These are phyloP conservation scores for Eucalyptus melliodora DNA, from an alignment of 345 rosid species.

Conservation along the genomic window DNA sequence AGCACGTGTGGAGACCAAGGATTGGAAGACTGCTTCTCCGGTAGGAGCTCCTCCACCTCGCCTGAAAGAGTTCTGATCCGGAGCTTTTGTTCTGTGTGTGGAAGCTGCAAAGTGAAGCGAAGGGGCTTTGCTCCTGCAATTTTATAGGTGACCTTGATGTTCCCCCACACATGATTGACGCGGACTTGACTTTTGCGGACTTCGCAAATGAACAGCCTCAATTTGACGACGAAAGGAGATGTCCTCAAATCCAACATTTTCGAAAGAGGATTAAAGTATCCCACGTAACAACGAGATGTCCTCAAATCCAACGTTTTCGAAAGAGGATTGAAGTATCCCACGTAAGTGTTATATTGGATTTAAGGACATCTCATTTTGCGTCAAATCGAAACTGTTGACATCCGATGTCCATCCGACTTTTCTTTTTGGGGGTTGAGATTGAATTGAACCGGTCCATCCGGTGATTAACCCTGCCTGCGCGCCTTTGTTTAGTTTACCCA, in stretches of 20 bases:
- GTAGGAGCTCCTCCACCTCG: background rate
- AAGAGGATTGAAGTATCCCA: background rate
- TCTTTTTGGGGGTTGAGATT: background rate
- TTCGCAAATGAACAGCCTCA: fast-evolving
- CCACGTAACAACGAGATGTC: too few relatives aligned
- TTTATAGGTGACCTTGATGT: too few relatives aligned
- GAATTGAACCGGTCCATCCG: background rate
- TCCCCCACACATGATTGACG: background rate
- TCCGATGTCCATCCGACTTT: too few relatives aligned
- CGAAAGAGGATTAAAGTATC: too few relatives aligned
- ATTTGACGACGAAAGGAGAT: too few relatives aligned
- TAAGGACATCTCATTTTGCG: too few relatives aligned
- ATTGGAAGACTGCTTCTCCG: background rate
- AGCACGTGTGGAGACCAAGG: background rate
- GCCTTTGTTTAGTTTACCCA: background rate
- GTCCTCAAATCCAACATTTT: too few relatives aligned
- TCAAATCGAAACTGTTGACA: too few relatives aligned
- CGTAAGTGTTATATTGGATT: too few relatives aligned
- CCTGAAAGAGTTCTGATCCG: background rate
- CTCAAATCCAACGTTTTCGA: too few relatives aligned
- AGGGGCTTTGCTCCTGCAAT: too few relatives aligned
- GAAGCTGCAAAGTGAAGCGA: background rate
- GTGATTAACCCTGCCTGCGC: background rate
- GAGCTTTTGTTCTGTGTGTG: background rate
- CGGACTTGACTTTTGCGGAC: too few relatives aligned